Evolutionary conservation across 1,284 basidiomycete species (phyloP), one percentile per base, ranked within the genome.

Genomic region (Cutaneotrichosporon spelunceum): DNA sequence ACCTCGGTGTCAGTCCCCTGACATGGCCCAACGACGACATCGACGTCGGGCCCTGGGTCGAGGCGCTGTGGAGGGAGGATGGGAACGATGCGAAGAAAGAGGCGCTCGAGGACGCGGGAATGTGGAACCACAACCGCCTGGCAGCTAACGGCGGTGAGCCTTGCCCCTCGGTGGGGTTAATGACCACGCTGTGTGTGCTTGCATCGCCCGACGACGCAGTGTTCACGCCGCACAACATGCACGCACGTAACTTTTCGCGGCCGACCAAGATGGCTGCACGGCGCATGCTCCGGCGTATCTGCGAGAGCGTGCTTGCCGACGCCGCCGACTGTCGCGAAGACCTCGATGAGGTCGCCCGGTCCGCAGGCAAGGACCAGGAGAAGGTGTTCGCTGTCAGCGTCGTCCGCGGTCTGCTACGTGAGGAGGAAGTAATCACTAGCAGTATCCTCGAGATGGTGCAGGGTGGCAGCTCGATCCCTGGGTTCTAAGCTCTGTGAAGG

Each of bases 41-140:
- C 11, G 85, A 88, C 62, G 79, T 93, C 2, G 83, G 86, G 64
- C 81, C 83, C 39, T 65, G 84, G 24, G 74, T 89, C 4, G 84
- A 87, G 64, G 68, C 74, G 33, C 63, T 87, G 47, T 73, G 72
- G 72, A 53, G 66, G 29, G 54, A 61, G n/a, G 60, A 63, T 19
- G 63, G 57, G 19, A 61, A 24, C 9, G 60, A 60, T 27, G 56
- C 52, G 24, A 62, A 60, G 58, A 56, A 59, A 19, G 60, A 50
- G n/a, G 61, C 57, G 39, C 61, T 66, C 36, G 57, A 66, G 44
- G 59, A 55, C 16, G 57, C 59, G 11, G 61, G 49, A 1, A 33
- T 66, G 61, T 66, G 64, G 64, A 56, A 57, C n/a, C 64, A 66
- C 61, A 59, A 60, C 44, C 56, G 56, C 29, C 61, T 66, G 5